Evolutionary conservation across 805 yeast genomes (phyloP), one percentile per base, ranked within the genome.

Genomic region (Hanseniaspora jakobsenii): DNA sequence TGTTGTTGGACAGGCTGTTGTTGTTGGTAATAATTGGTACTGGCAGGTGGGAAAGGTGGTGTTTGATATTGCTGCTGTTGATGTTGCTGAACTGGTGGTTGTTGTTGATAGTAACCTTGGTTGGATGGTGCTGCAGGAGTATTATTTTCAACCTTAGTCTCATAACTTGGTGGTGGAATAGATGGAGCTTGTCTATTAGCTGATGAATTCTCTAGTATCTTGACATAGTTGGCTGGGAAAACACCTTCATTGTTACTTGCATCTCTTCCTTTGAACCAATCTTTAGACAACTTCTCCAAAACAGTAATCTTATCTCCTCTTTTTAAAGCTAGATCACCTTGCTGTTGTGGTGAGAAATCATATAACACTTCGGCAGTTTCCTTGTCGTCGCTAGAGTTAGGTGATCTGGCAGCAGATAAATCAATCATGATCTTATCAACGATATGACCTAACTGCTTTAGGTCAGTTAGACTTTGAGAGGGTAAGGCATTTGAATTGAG

Each of bases 141-240:
- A 2, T 18, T 13, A 27, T 18, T 10, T 16, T 16, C 32, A n/a
- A 9, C 26, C n/a, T 35, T 38, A 29, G 26, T 44, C 17, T 54
- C 53, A 21, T 41, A 41, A 18, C 39, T 32, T 16, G 46, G 46
- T 32, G 60, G 56, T 9, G 53, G 56, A 28, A 60, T 55, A 6
- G 52, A 54, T 4, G 22, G 8, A 42, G 48, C 17, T 44, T 43
- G 38, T 30, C 54, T 38, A 14, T 23, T 26, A 9, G 37, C 45
- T 21, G 36, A 40, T 2, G 49, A 32, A n/a, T 53, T 53, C 23
- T 52, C 55, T 7, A 55, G 52, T 1, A 61, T 52, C 47, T 69
- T 70, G 39, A 86, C 94, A 56, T 91, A 89, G 59, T 84, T 84
- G 1, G 89, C 66, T 7, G 98, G 98, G 66, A 91, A 87, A 56